Evolutionary conservation across 2,329 filamentous ascomycete genomes (phyloP).

Genomic region (Phaeophleospora eucalypticola): DNA sequence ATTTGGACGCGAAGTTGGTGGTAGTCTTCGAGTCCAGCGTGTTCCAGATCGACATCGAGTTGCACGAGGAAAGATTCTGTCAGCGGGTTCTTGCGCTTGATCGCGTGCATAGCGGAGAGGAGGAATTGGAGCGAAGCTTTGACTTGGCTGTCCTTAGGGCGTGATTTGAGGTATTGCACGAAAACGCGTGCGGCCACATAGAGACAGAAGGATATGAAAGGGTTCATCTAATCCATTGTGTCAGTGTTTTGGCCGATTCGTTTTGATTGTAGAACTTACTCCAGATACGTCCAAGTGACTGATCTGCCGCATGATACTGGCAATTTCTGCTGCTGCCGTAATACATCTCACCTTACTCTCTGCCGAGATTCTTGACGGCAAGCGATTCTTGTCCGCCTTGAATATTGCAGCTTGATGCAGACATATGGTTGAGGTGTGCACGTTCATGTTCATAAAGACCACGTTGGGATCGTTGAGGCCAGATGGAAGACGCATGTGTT

Average conservation of each 20-base stretch:
- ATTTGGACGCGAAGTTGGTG: conserved; percentile 20
- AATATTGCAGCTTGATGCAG: conserved; percentile 98
- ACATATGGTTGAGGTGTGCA: conserved; percentile 94
- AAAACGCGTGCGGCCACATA: conserved; percentile 96
- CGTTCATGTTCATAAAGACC: conserved; percentile 93
- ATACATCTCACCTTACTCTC: conserved; percentile 94
- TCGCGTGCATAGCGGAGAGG: conserved; percentile 80
- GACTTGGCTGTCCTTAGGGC: conserved; percentile 77
- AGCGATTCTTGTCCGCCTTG: conserved; percentile 84
- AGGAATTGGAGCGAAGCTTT: conserved; percentile 84
- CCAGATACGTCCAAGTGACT: conserved; percentile 80
- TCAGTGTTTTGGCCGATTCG: conserved; percentile 6
- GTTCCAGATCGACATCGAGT: conserved; percentile 84
- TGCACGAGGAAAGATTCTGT: conserved; percentile 94
- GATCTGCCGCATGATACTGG: conserved; percentile 91
- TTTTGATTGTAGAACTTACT: conserved; percentile 54
- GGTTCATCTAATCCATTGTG: conserved; percentile 68
- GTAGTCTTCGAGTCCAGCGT: conserved; percentile 53
- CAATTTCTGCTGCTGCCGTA: conserved; percentile 87
- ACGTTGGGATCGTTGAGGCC: conserved; percentile 77
- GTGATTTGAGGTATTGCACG: conserved; percentile 90
- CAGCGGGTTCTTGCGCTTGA: conserved; percentile 83
- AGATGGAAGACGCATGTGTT: conserved; percentile 70
- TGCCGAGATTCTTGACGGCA: conserved; percentile 71
- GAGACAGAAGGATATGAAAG: conserved; percentile 90